Percentiles rank a stretch among this genome's conserved stretches.
Evolutionary conservation across 78 protist genomes (phyloP).

Genomic region (Planoprotostelium fungivorum): DNA sequence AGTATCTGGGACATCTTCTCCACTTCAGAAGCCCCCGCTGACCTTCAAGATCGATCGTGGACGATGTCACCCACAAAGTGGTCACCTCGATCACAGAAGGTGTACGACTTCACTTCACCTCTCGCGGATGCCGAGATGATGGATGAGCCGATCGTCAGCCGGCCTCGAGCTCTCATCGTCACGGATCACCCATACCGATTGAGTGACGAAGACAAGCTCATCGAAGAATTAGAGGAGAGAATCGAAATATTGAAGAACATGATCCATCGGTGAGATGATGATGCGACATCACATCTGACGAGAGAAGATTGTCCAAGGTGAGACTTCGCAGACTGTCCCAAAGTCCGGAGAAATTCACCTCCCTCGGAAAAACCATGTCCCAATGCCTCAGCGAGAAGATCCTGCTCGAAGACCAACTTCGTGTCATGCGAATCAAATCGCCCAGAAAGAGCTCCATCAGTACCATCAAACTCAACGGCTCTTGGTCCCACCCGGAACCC

Average conservation of each 20-base stretch:
- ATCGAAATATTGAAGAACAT: neutral
- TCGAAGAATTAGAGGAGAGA: neutral
- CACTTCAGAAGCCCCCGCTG: neutral
- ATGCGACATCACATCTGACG: neutral
- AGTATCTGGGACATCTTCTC: neutral
- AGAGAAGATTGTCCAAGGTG: neutral
- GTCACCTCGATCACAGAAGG: neutral
- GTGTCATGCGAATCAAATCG: neutral
- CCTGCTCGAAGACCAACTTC: neutral
- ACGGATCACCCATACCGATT: neutral
- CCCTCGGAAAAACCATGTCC: neutral
- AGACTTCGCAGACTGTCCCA: too few relatives aligned
- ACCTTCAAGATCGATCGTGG: neutral
- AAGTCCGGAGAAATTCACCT: too few relatives aligned
- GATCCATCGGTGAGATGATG: neutral
- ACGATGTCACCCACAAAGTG: neutral
- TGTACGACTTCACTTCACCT: too few relatives aligned
- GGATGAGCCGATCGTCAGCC: neutral
- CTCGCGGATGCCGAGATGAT: too few relatives aligned
- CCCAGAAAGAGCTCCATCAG: neutral
- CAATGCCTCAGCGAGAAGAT: neutral
- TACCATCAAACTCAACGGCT: too few relatives aligned
- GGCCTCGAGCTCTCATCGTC: neutral
- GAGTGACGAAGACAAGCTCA: neutral
- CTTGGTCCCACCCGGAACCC: too few relatives aligned